Evolutionary conservation across 805 yeast species (phyloP).

Genomic region (Pichia californica): DNA sequence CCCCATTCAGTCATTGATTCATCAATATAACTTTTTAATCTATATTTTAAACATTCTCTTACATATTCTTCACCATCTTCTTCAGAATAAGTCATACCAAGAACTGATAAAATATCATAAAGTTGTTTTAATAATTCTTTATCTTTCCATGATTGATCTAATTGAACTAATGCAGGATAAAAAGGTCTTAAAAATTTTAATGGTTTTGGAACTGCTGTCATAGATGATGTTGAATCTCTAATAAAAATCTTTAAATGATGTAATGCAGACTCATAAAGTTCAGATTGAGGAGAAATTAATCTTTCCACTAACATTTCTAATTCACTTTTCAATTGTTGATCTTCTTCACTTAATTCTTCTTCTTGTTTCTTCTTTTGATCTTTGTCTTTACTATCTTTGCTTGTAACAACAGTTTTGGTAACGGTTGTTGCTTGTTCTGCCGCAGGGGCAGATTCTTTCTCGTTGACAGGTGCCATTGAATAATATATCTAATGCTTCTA

Average conservation of each 20-base stretch:
- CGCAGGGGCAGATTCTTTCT: slow-evolving; percentile 7
- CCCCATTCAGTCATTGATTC: slow-evolving; percentile 85
- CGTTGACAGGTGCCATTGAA: slow-evolving; percentile 22
- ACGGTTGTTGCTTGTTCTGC: slow-evolving; percentile 1
- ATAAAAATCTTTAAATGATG: slow-evolving; percentile 68
- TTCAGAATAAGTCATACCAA: slow-evolving; percentile 91
- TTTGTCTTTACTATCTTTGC: slow-evolving; percentile 15
- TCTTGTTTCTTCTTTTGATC: slow-evolving; percentile 32
- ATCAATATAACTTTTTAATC: slow-evolving; percentile 44
- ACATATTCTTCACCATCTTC: slow-evolving; percentile 46
- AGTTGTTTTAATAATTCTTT: slow-evolving; percentile 40
- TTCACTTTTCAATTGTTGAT: slow-evolving; percentile 77
- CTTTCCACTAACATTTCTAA: slow-evolving; percentile 83
- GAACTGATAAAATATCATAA: slow-evolving; percentile 85
- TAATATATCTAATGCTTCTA: too few species aligned
- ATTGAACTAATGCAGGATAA: slow-evolving; percentile 58
- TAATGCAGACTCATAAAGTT: slow-evolving; percentile 55
- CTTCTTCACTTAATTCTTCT: slow-evolving; percentile 92
- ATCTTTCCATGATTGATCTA: slow-evolving; percentile 62
- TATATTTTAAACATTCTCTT: slow-evolving; percentile 72
- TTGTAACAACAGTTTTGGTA: neutral
- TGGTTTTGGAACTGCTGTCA: slow-evolving; percentile 99
- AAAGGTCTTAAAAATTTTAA: slow-evolving; percentile 89
- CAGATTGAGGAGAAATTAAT: slow-evolving; percentile 47
- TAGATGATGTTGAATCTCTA: slow-evolving; percentile 90